Evolutionary conservation across 2,329 filamentous ascomycete species (phyloP).

Genomic region (Eutypella sp.): DNA sequence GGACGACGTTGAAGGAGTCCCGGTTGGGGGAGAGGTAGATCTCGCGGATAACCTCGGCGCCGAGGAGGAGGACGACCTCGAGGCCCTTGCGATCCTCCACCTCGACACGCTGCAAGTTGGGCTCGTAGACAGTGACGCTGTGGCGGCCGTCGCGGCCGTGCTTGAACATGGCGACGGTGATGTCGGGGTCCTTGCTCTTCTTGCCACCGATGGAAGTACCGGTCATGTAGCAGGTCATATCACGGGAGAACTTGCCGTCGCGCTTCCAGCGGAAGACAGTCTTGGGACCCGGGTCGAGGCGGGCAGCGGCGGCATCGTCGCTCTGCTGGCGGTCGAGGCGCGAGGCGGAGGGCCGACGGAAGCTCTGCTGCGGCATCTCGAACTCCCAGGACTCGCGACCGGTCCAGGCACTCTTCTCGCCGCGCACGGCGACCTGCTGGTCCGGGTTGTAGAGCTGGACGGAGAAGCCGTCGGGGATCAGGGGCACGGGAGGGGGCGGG

Average conservation of each 20-base stretch:
- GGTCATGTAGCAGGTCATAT: constrained; percentile 82
- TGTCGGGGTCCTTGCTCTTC: constrained; percentile 89
- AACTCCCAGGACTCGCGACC: constrained; percentile 83
- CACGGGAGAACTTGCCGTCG: constrained; percentile 79
- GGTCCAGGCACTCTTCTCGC: constrained; percentile 73
- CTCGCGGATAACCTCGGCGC: constrained; percentile 60
- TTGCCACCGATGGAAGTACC: constrained; percentile 70
- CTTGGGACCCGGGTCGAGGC: constrained; percentile 63
- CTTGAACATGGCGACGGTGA: constrained; percentile 85
- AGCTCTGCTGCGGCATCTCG: constrained; percentile 81
- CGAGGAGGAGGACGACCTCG: constrained; percentile 70
- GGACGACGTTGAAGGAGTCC: constrained; percentile 73
- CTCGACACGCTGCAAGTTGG: constrained; percentile 84
- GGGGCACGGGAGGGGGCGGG: constrained; percentile 61
- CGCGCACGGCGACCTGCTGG: constrained; percentile 67
- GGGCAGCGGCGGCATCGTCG: constrained; percentile 48
- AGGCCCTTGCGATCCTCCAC: constrained; percentile 92
- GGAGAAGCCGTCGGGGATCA: constrained; percentile 73
- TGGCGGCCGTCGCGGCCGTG: constrained; percentile 60
- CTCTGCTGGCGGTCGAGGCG: constrained; percentile 68
- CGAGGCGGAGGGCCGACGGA: constrained; percentile 73
- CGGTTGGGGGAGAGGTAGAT: constrained; percentile 59
- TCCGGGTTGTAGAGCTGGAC: constrained; percentile 93
- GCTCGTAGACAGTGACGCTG: constrained; percentile 79
- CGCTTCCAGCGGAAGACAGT: constrained; percentile 85